Conservation (phyloP, 352 stramenopile species). For the Globisporangium paroecandrum region DNA sequence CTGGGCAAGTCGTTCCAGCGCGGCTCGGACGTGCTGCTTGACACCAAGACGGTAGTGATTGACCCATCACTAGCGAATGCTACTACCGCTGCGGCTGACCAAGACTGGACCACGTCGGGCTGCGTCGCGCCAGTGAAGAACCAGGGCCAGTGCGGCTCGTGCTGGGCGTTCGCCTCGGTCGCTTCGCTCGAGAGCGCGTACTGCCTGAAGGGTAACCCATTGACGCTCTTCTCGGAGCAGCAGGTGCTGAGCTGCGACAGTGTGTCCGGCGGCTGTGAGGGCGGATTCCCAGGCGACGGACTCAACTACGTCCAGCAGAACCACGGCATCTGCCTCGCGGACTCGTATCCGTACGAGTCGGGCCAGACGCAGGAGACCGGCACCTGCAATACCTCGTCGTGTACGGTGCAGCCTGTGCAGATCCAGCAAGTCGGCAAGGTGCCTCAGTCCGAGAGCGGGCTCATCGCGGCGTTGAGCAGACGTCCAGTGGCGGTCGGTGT, state of each 20-base stretch:
- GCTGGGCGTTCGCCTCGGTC: slow-evolving; percentile 96
- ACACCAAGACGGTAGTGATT: slow-evolving; percentile 1
- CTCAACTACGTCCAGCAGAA: slow-evolving; percentile 85
- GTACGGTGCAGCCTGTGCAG: slow-evolving; percentile 25
- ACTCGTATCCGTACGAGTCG: slow-evolving; percentile 81
- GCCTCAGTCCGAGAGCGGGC: slow-evolving; percentile 70
- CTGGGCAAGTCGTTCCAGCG: slow-evolving; percentile 41
- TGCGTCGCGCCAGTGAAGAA: slow-evolving; percentile 89
- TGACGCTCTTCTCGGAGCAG: slow-evolving; percentile 90
- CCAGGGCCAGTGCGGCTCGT: slow-evolving; percentile 96
- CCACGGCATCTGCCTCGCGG: slow-evolving; percentile 76
- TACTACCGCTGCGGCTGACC: slow-evolving; percentile 19
- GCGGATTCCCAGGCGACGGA: slow-evolving; percentile 85
- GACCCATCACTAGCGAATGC: slow-evolving; percentile 9
- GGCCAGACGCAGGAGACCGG: slow-evolving; percentile 30
- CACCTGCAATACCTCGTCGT: slow-evolving; percentile 31
- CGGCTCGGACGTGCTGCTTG: slow-evolving; percentile 1
- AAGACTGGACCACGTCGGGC: slow-evolving; percentile 61
- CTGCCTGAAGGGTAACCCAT: slow-evolving; percentile 64
- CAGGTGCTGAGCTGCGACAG: slow-evolving; percentile 91
- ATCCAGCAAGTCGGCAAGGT: slow-evolving; percentile 51
- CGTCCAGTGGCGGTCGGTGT: slow-evolving; percentile 94
- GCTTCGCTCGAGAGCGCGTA: slow-evolving; percentile 90
- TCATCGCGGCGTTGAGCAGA: slow-evolving; percentile 84
- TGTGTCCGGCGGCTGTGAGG: slow-evolving; percentile 83